These are phyloP conservation scores for Zhuliangozyma blackwelliae DNA, from an alignment of 1,139 yeast genomes.

Conservation along the genomic window DNA sequence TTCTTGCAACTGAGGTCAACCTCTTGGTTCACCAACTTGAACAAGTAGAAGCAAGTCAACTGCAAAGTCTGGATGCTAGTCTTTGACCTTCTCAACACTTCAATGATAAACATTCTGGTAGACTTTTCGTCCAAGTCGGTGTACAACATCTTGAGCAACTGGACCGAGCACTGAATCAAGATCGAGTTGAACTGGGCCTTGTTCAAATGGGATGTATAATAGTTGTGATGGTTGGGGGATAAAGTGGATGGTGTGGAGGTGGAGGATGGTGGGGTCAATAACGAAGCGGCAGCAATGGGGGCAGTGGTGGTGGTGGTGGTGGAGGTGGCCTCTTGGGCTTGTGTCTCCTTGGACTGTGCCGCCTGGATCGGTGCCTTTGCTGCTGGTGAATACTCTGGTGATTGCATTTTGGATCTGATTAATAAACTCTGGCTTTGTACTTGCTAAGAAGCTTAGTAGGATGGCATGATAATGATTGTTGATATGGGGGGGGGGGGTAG, in stretches of 20 bases:
- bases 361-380: no score
- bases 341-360: no score
- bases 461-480: no score
- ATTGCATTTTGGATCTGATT: no score
- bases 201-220: constrained; percentile 37
- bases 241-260: constrained; percentile 2
- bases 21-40: constrained; percentile 34
- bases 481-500: no score
- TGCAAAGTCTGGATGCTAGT: constrained; percentile 64
- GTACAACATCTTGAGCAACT: constrained; percentile 35
- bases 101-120: constrained; percentile 50
- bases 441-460: no score
- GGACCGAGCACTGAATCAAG: constrained; percentile 34
- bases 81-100: constrained; percentile 64
- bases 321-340: not conserved
- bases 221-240: constrained; percentile 37
- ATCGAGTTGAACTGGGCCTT: constrained; percentile 41
- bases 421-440: no score
- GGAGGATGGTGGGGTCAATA: not conserved
- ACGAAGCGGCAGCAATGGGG: not conserved
- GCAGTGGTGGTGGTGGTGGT: constrained; percentile 1
- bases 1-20: constrained; percentile 32
- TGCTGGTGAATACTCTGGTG: no score
- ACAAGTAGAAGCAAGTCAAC: constrained; percentile 60
- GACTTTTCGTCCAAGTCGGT: constrained; percentile 15